A percentile compares a stretch with the other conserved stretches of the same genome.
These are phyloP conservation scores for Drechslera avenae DNA, from an alignment of 2,329 filamentous ascomycete genomes.

Conservation along the genomic window DNA sequence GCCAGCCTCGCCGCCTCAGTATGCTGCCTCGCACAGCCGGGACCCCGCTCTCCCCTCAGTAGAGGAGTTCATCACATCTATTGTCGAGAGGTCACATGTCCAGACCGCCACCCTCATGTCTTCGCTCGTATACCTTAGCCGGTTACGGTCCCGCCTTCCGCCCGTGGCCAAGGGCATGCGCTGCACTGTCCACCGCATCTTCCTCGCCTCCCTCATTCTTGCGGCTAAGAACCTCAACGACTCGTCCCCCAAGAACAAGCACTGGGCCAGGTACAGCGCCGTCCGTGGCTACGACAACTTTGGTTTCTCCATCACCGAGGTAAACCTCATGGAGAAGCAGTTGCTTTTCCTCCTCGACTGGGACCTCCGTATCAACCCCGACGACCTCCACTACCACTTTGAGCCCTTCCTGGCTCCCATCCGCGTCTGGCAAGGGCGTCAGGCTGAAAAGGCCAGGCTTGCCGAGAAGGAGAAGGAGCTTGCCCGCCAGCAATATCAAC, in stretches of 20 bases:
- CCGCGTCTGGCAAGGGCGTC: constrained; percentile 62
- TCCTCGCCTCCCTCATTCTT: constrained; percentile 82
- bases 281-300: constrained; percentile 76
- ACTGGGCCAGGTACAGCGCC: constrained; percentile 93
- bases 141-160: constrained; percentile 82
- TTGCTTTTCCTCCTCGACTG: constrained; percentile 92
- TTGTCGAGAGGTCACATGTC: constrained; percentile 91
- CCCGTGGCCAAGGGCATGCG: constrained; percentile 94
- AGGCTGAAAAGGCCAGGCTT: constrained; percentile 60
- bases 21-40: constrained; percentile 54
- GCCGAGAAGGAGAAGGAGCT: constrained; percentile 52
- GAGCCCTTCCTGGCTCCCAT: constrained; percentile 89
- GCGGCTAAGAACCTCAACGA: constrained; percentile 98
- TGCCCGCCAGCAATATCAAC: constrained; percentile 45
- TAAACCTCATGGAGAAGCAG: constrained; percentile 99
- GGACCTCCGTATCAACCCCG: constrained; percentile 83
- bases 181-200: constrained; percentile 97
- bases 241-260: constrained; percentile 99
- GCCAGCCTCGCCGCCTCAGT: constrained; percentile 62
- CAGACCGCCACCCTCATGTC: constrained; percentile 98
- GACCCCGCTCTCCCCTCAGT: constrained; percentile 71
- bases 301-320: constrained; percentile 91
- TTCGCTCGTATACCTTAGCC: constrained; percentile 87
- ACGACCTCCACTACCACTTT: constrained; percentile 85
- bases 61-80: constrained; percentile 87